phyloP scores from a whole-genome alignment of 768 basidiomycete species.

The Gelatoporia subvermispora region DNA sequence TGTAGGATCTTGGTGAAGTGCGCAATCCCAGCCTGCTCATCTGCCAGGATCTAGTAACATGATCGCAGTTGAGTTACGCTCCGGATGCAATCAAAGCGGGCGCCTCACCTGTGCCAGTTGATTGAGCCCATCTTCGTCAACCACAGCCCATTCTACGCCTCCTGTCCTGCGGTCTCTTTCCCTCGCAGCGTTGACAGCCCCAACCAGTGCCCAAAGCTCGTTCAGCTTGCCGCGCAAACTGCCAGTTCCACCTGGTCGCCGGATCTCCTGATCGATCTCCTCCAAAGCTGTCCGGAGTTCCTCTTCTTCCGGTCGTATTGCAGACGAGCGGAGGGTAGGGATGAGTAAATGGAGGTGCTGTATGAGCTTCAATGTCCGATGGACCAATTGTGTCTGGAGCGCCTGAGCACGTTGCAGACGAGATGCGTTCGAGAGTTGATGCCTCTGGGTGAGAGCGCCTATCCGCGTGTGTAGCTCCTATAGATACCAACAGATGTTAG shows the following conservation, averaged over 20 bases:
- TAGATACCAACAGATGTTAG: constrained; percentile 4
- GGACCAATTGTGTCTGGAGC: constrained; percentile 63
- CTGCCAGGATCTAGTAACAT: constrained; percentile 62
- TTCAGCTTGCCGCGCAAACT: constrained; percentile 69
- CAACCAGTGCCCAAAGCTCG: constrained; percentile 82
- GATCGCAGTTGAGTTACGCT: constrained; percentile 6
- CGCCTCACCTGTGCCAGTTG: constrained; percentile 65
- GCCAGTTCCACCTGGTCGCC: constrained; percentile 44
- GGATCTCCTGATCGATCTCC: constrained; percentile 69
- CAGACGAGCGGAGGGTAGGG: constrained; percentile 67
- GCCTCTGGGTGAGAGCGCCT: constrained; percentile 53
- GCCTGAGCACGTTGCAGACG: constrained; percentile 59
- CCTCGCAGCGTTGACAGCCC: constrained; percentile 57
- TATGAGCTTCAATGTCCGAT: constrained; percentile 63
- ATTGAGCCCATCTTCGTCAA: constrained; percentile 78
- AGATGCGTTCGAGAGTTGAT: constrained; percentile 61
- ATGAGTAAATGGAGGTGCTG: constrained; percentile 79
- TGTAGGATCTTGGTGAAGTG: constrained; percentile 76
- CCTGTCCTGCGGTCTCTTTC: constrained; percentile 47
- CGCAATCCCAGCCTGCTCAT: constrained; percentile 76
- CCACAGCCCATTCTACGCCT: constrained; percentile 71
- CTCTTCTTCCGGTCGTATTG: constrained; percentile 80
- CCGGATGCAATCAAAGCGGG: background rate
- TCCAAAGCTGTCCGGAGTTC: constrained; percentile 65
- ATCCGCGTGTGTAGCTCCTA: constrained; percentile 67